Percentiles rank a stretch among this genome's conserved stretches.
Evolutionary conservation across 73 alveolate genomes (phyloP).

Genomic region (Tetrahymena thermophila): DNA sequence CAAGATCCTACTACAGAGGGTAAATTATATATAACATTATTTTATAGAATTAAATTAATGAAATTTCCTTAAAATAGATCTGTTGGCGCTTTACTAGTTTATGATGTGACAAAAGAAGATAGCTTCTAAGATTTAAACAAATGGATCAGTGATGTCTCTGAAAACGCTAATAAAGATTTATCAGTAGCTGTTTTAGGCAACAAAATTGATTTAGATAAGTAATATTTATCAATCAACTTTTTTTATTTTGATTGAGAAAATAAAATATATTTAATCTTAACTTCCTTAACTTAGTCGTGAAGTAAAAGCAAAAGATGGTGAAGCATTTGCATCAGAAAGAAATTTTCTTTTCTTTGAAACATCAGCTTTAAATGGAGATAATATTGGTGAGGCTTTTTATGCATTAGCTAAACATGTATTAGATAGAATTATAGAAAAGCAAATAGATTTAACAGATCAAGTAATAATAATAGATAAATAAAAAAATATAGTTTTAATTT

Average conservation of each 20-base stretch:
- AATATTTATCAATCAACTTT: neutral
- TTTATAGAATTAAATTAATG: neutral
- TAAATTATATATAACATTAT: neutral
- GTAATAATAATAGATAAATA: neutral
- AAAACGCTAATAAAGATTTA: constrained; percentile 33
- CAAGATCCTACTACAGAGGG: constrained; percentile 54
- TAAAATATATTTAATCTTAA: too few species aligned
- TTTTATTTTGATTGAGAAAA: neutral
- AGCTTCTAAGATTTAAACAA: constrained; percentile 42
- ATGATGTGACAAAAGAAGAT: constrained; percentile 47
- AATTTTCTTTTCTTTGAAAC: constrained; percentile 23
- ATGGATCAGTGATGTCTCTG: constrained; percentile 46
- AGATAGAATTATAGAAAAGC: neutral
- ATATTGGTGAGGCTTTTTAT: neutral
- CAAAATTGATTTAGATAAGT: constrained; percentile 35
- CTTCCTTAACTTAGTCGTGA: neutral
- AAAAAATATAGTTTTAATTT: neutral
- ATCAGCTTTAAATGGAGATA: constrained; percentile 30
- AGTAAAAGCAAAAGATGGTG: constrained; percentile 15
- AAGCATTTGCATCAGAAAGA: neutral
- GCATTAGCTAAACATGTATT: neutral
- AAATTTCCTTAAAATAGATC: constrained; percentile 5
- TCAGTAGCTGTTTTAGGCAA: constrained; percentile 38
- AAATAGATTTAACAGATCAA: neutral
- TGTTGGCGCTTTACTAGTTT: constrained; percentile 47